These are phyloP conservation scores for Pholiota adiposa DNA, from an alignment of 1,284 basidiomycete genomes.

Conservation along the genomic window DNA sequence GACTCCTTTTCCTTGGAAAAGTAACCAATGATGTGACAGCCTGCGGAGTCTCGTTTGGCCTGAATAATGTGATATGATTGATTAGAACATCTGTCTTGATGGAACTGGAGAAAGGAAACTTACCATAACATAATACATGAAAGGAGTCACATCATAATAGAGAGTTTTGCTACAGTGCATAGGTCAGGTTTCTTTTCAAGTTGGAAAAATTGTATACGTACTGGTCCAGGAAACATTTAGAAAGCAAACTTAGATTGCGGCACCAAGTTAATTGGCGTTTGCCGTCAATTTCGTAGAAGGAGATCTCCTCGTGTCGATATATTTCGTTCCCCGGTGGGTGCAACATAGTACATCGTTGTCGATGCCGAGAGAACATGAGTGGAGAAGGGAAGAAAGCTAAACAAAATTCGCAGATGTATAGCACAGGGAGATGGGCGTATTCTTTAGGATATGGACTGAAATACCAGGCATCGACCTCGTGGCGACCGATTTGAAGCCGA, in stretches of 20 bases:
- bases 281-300: constrained; percentile 98
- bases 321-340: constrained; percentile 99
- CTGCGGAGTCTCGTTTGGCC: constrained; percentile 87
- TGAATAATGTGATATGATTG: constrained; percentile 31
- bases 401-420: constrained; percentile 99
- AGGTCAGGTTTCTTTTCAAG: constrained; percentile 29
- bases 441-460: constrained; percentile 99
- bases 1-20: constrained; percentile 99
- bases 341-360: constrained; percentile 89
- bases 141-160: constrained; percentile 99
- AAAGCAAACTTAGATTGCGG: constrained; percentile 94
- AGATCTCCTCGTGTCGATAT: constrained; percentile 95
- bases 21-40: constrained; percentile 96
- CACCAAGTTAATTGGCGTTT: constrained; percentile 97
- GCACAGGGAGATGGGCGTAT: constrained; percentile 92
- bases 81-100: constrained; percentile 19
- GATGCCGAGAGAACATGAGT: constrained; percentile 90
- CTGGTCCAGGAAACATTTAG: constrained; percentile 99
- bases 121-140: constrained; percentile 99
- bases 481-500: constrained; percentile 93
- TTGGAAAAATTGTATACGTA: constrained; percentile 35
- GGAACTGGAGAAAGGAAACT: constrained; percentile 29
- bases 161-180: constrained; percentile 83
- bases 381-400: constrained; percentile 87
- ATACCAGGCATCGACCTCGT: constrained; percentile 99